Conservation (phyloP, 1,284 basidiomycete species). For the Ganoderma meredithae region DNA sequence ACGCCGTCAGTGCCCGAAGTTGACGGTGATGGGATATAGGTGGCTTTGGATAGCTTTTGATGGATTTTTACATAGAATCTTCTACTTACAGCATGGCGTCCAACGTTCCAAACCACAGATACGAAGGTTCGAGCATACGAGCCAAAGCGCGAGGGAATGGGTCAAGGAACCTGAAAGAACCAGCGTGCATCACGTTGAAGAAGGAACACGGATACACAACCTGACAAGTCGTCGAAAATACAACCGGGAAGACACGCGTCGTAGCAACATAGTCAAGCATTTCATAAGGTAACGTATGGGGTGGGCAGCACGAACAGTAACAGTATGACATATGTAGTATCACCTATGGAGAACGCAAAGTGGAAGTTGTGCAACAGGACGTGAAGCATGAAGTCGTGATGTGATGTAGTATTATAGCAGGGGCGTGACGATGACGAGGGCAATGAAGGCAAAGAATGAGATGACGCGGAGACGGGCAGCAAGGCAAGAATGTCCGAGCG, state of each 20-base stretch:
- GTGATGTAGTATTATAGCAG: constrained; percentile 5
- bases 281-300: constrained; percentile 27
- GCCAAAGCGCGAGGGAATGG: neutral
- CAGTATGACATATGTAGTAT: constrained; percentile 21
- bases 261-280: constrained; percentile 21
- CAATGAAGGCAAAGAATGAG: neutral
- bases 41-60: constrained; percentile 3
- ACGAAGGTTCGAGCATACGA: neutral
- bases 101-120: neutral
- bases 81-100: constrained; percentile 9
- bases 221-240: constrained; percentile 18
- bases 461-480: constrained; percentile 1
- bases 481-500: constrained; percentile 22
- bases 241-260: constrained; percentile 10
- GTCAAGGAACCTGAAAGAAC: neutral
- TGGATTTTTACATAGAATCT: constrained; percentile 1
- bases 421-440: constrained; percentile 1
- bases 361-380: constrained; percentile 3
- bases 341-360: constrained; percentile 19
- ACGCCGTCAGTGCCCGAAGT: constrained; percentile 38
- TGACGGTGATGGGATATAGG: neutral
- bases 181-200: constrained; percentile 3
- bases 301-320: constrained; percentile 21
- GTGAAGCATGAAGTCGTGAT: constrained; percentile 8
- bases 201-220: constrained; percentile 15